Conservation (phyloP, 1,139 yeast genomes). For the Hyphopichia pseudoburtonii region DNA sequence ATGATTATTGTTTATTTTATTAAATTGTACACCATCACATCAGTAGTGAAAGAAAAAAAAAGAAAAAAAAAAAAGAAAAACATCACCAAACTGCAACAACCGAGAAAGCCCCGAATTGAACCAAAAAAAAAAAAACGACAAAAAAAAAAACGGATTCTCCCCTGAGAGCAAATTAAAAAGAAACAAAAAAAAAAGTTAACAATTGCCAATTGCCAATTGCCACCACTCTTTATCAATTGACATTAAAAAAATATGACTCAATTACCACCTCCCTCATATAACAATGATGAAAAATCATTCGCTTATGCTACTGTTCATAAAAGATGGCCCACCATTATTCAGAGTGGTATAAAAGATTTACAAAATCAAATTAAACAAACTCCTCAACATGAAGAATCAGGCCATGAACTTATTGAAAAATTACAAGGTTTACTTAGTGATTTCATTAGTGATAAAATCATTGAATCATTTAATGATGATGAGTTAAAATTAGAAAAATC, state of each 20-base stretch:
- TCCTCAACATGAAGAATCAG: slow-evolving; percentile 23
- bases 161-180: too few relatives aligned
- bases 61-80: too few relatives aligned
- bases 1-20: too few relatives aligned
- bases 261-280: slow-evolving; percentile 51
- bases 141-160: too few relatives aligned
- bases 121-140: too few relatives aligned
- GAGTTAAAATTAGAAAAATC: slow-evolving; percentile 42
- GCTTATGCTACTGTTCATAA: slow-evolving; percentile 75
- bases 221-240: too few relatives aligned
- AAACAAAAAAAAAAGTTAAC: too few relatives aligned
- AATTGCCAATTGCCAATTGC: too few relatives aligned
- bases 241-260: slow-evolving; percentile 3
- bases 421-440: slow-evolving; percentile 40
- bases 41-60: too few relatives aligned
- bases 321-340: slow-evolving; percentile 86
- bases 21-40: neutral
- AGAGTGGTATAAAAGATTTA: slow-evolving; percentile 66
- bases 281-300: slow-evolving; percentile 73
- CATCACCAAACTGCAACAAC: too few relatives aligned
- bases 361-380: slow-evolving; percentile 14
- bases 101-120: too few relatives aligned
- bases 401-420: slow-evolving; percentile 32
- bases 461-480: slow-evolving; percentile 43
- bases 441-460: slow-evolving; percentile 36